Conservation (phyloP, 2,329 filamentous ascomycete genomes). For the Diaporthe longicolla region DNA sequence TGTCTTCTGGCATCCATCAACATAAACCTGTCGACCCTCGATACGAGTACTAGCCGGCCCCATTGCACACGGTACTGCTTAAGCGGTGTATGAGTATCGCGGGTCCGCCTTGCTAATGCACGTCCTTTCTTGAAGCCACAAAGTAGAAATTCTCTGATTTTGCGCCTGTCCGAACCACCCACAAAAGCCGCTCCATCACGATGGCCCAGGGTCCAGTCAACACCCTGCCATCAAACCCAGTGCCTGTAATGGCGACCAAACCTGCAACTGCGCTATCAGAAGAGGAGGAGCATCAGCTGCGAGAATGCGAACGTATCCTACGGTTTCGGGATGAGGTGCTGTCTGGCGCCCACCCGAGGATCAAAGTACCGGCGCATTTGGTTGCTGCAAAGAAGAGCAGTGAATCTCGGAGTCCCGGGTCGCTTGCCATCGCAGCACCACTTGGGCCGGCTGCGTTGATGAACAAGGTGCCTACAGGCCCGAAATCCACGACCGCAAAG, state of each 20-base stretch:
- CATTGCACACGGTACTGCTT: constrained; percentile 10
- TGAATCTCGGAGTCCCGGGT: constrained; percentile 44
- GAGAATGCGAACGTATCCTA: constrained; percentile 85
- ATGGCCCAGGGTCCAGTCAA: constrained; percentile 45
- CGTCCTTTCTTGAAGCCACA: constrained; percentile 21
- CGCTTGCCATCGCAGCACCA: constrained; percentile 44
- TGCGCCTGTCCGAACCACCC: constrained; percentile 26
- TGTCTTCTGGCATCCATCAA: constrained; percentile 18
- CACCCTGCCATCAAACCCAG: constrained; percentile 32
- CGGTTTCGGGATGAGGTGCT: constrained; percentile 85
- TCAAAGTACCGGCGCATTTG: constrained; percentile 67
- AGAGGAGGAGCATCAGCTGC: constrained; percentile 69
- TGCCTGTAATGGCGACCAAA: constrained; percentile 34
- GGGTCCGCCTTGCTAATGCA: constrained; percentile 34
- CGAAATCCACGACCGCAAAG: constrained; percentile 38
- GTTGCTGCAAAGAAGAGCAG: constrained; percentile 46
- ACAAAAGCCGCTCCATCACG: constrained; percentile 16
- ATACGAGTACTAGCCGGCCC: constrained; percentile 28
- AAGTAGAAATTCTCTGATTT: constrained; percentile 34
- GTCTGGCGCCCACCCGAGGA: constrained; percentile 78
- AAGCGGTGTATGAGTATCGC: constrained; percentile 23
- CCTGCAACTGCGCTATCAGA: constrained; percentile 52
- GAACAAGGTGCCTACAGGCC: constrained; percentile 39
- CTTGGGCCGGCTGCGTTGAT: constrained; percentile 33
- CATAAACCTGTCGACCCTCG: constrained; percentile 6